Evolutionary conservation across 805 yeast genomes (phyloP), one percentile per base, ranked within the genome.

Genomic region (Candida wancherniae): DNA sequence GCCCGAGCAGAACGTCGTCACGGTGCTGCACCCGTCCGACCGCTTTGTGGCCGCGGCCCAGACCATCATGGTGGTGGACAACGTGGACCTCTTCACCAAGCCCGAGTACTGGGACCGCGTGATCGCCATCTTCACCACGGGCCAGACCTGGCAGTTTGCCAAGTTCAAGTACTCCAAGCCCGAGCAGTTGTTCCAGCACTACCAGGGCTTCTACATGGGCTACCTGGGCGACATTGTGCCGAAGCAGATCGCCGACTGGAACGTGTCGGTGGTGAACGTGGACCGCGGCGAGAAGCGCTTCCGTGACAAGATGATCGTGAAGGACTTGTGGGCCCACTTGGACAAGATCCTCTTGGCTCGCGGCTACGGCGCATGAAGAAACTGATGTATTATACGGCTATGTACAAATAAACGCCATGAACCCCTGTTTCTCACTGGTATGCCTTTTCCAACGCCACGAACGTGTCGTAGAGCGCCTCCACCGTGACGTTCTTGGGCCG

Each of bases 41-140:
- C 60, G 63, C 29, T 63, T 85, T 20, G 44, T 50, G 11, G 37
- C 61, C 4, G 76, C 83, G 10, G 74, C 69, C 14, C 66, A 79
- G 30, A 72, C 76, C 26, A 81, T 84, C 48, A 68, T 87, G 45
- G 82, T 92, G 33, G 97, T 88, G 19, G 94, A 85, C 53, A 83
- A 84, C 34, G 86, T 87, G 4, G 94, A 87, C 32, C 73, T 79
- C 59, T 65, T 66, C 45, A 80, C 84, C 15, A 90, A 88, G 54
- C 94, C 95, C 3, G 97, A 92, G 55, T 86, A 92, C 60, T 92
- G 99, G 99, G 94, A 86, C 51, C 73, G 98, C 37, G 97, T 92
- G 1, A 84, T 90, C 28, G 97, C 95, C 0, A 84, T 92, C 22
- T 81, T 92, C 63, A 90, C 96, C 11, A 90, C 97, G 8, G 99